A percentile compares a stretch with the other conserved stretches of the same genome.
These are phyloP conservation scores for Craspedostauros australis DNA, from an alignment of 108 stramenopile genomes.

Conservation along the genomic window DNA sequence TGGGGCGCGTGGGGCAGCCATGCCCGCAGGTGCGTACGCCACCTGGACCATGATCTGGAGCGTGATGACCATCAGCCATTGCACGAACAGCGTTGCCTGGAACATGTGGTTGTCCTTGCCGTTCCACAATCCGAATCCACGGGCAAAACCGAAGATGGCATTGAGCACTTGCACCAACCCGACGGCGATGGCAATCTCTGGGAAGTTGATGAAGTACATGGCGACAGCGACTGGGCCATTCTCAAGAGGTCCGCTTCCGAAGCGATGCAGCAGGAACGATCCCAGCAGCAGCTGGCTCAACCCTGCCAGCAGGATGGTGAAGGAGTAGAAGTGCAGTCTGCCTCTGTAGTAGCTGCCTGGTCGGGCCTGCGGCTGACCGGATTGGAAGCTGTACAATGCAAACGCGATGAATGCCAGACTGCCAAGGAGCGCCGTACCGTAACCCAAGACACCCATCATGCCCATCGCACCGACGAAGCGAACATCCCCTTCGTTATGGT, in stretches of 20 bases:
- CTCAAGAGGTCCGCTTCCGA: neutral
- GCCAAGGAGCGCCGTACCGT: constrained; percentile 18
- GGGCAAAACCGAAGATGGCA: constrained; percentile 8
- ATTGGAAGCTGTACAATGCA: constrained; percentile 10
- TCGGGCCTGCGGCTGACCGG: constrained; percentile 1
- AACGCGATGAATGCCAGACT: constrained; percentile 16
- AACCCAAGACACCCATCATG: constrained; percentile 16
- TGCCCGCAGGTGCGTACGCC: constrained; percentile 5
- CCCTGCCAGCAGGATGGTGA: constrained; percentile 13
- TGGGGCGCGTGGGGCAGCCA: neutral
- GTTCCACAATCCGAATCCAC: constrained; percentile 3
- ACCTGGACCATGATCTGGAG: constrained; percentile 10
- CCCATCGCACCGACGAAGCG: constrained; percentile 34
- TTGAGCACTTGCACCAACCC: constrained; percentile 18
- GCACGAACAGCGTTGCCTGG: constrained; percentile 2
- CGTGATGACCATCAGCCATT: constrained; percentile 5
- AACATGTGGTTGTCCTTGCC: neutral
- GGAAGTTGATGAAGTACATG: constrained; percentile 20
- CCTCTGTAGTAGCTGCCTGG: constrained; percentile 7
- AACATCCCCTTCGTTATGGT: neutral
- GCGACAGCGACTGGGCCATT: neutral
- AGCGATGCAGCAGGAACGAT: neutral
- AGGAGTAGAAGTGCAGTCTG: constrained; percentile 12
- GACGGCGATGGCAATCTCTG: constrained; percentile 10
- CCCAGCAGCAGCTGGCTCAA: constrained; percentile 19